Evolutionary conservation across 441 rosid genomes (phyloP).

Genomic region (Jatropha podagrica): DNA sequence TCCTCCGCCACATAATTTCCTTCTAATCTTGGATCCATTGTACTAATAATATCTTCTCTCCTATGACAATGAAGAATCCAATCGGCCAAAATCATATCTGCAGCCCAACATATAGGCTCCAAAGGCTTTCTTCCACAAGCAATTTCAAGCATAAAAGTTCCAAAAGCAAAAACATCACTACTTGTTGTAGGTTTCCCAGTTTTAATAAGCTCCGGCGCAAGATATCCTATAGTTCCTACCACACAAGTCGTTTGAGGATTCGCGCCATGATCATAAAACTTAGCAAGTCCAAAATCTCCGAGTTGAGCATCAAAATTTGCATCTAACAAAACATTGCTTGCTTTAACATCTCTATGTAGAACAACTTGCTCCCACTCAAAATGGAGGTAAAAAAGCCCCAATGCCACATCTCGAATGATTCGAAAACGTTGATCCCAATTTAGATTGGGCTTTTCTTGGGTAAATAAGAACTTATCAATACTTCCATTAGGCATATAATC

Average conservation of each 20-base stretch:
- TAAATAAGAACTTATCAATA: constrained; percentile 35
- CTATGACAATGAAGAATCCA: constrained; percentile 50
- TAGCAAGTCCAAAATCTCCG: constrained; percentile 46
- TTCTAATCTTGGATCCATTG: constrained; percentile 47
- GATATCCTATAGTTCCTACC: constrained; percentile 43
- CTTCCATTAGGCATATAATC: constrained; percentile 43
- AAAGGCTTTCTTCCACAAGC: constrained; percentile 43
- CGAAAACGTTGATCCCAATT: constrained; percentile 31
- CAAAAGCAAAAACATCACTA: constrained; percentile 63
- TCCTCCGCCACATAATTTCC: constrained; percentile 42
- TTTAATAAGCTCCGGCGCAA: constrained; percentile 53
- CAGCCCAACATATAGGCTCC: constrained; percentile 44
- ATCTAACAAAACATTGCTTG: constrained; percentile 34
- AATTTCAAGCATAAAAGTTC: constrained; percentile 45
- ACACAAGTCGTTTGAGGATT: constrained; percentile 26
- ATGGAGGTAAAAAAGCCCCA: constrained; percentile 37
- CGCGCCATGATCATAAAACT: constrained; percentile 33
- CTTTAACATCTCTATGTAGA: constrained; percentile 43
- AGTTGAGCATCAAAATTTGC: constrained; percentile 23
- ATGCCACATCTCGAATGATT: constrained; percentile 37
- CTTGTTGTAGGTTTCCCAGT: constrained; percentile 52
- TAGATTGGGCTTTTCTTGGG: constrained; percentile 21
- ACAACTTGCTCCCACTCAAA: constrained; percentile 43
- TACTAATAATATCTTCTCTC: constrained; percentile 36
- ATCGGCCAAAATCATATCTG: constrained; percentile 37